phyloP scores from a whole-genome alignment of 2,329 filamentous ascomycete genomes.

The Teratosphaeria epicoccoides region DNA sequence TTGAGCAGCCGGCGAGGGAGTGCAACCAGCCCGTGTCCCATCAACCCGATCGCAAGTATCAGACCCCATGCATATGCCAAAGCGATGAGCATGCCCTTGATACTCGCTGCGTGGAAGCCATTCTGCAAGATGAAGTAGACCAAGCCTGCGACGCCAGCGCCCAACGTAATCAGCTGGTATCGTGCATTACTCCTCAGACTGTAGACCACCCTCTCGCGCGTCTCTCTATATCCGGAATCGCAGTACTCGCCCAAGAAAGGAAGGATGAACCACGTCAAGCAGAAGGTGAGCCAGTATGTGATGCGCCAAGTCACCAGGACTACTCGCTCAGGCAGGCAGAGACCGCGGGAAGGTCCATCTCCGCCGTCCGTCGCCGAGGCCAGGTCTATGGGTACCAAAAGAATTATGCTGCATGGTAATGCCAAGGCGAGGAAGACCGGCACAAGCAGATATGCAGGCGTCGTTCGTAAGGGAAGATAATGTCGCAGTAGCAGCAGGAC shows the following conservation, averaged over 20 bases:
- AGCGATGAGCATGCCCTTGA: conserved; percentile 85
- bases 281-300: conserved; percentile 94
- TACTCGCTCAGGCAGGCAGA: conserved; percentile 73
- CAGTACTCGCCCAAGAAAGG: conserved; percentile 89
- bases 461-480: conserved; percentile 82
- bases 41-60: conserved; percentile 84
- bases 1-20: conserved; percentile 74
- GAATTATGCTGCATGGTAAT: conserved; percentile 78
- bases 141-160: conserved; percentile 58
- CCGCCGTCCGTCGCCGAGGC: conserved; percentile 66
- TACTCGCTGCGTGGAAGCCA: conserved; percentile 57
- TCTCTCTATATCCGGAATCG: conserved; percentile 85
- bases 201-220: conserved; percentile 69
- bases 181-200: conserved; percentile 78
- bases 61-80: conserved; percentile 91
- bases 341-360: conserved; percentile 51
- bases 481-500: conserved; percentile 78
- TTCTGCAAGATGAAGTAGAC: conserved; percentile 76
- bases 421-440: conserved; percentile 95
- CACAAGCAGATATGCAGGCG: conserved; percentile 77
- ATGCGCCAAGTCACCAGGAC: conserved; percentile 88
- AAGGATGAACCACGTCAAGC: conserved; percentile 89
- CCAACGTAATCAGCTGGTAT: conserved; percentile 74
- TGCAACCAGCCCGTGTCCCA: conserved; percentile 92
- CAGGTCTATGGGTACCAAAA: conserved; percentile 91